Evolutionary conservation across 192 early-diverging fungal species (phyloP), one percentile per base, ranked within the genome.

Genomic region (Coemansia sp.): DNA sequence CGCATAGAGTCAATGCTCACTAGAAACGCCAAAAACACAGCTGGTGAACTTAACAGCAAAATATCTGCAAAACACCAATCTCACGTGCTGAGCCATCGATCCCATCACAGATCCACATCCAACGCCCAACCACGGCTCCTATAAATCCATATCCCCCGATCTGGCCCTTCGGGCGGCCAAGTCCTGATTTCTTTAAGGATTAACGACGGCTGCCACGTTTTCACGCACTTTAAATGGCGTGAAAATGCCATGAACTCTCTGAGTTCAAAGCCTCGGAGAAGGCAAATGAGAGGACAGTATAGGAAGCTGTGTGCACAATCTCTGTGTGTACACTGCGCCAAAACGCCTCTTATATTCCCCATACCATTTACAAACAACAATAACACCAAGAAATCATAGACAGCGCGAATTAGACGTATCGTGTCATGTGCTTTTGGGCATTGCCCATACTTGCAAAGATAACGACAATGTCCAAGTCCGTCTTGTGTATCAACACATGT

Each of bases 191-290:
- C 23, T 59, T 50, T 50, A 67, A 67, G 54, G 44, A 57, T 59
- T 23, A 22, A 74, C 71, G 71, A 74, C 65, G 71, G 65, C 61
- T 74, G 71, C 65, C 65, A 74, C 71, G 71, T 67, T 67, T 67
- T 67, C 43, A 37, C 18, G 12, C 24, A 42, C 42, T 48, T 51
- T 25, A 15, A 53, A 47, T 74, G 61, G 56, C 44, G 60, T 58
- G 38, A 64, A 64, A 74, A 67, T 74, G 71, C 71, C 71, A 59
- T 49, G 60, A 53, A 44, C 39, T 47, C 33, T 60, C 39, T 43
- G 47, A 40, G 25, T 49, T 57, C 23, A 47, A 41, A 64, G 71
- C 71, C 71, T 74, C 71, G 71, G 66, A 74, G 71, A 74, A 41
- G 48, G 66, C 43, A 64, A 25, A 50, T 53, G 71, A 45, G 62